Base-by-base conservation (phyloP, 495 filamentous ascomycete genomes). In the Penicillium roqueforti region DNA sequence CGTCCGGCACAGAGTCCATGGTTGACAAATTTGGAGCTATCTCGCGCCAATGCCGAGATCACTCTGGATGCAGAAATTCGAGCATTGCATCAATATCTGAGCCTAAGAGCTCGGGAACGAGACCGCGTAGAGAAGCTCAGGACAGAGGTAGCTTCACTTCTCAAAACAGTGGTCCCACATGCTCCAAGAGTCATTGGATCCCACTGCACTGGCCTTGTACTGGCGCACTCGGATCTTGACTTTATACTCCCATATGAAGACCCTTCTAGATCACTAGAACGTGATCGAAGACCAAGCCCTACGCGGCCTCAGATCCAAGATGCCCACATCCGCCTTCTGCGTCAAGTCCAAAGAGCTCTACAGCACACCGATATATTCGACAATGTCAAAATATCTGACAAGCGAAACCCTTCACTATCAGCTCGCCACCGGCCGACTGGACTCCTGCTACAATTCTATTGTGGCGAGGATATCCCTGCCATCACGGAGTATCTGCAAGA, bases 181-280 rank as follows among this genome's bases (percentile, higher is more conserved):
- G n/a, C 58, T 6, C 69, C 76, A 6, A 61, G 74, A 36, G 37
- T 79, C 10, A 75, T 80, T 51, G 83, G 83, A 18, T 83, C 81
- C 6, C 67, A 75, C 32, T 47, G 59, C 5, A 83, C 76, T n/a
- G 79, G 80, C n/a, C 62, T 86, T 29, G 75, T 73, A 1, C 45
- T 70, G 38, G 65, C 73, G 18, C 68, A 71, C 31, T 86, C 84
- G 11, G 76, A 77, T 59, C 62, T 86, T 4, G 73, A 84, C 58
- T 66, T 76, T 53, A 59, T 63, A 25, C 60, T 76, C 7, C 56
- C 57, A 8, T 57, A 76, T 6, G 46, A 62, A 6, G 65, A 68
- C 42, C 13, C 46, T 16, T 55, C 51, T 11, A 57, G 61, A 13
- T 57, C 62, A 4, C 38, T 43, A 37, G 54, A 60, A 14, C 47